Evolutionary conservation across 2,329 filamentous ascomycete species (phyloP).

Genomic region (Exophiala bonariae): DNA sequence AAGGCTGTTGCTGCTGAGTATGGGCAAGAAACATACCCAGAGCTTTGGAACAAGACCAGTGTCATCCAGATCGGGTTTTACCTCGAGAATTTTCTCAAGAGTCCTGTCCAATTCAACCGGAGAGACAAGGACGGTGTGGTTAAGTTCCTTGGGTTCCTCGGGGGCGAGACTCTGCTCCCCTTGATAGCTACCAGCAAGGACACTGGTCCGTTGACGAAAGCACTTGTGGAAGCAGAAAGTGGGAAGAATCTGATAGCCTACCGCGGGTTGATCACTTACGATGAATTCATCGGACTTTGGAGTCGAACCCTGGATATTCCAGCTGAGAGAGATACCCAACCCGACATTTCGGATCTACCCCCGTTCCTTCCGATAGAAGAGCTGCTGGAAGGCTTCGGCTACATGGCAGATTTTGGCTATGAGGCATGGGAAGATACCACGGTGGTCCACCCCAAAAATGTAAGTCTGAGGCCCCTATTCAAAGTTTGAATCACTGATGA

Average conservation of each 20-base stretch:
- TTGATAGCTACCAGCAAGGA: slow-evolving; percentile 42
- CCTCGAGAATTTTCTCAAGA: slow-evolving; percentile 2
- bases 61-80: slow-evolving; percentile 16
- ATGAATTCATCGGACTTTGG: slow-evolving; percentile 38
- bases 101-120: slow-evolving; percentile 1
- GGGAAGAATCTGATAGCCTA: slow-evolving; percentile 48
- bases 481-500: too few species aligned
- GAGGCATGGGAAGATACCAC: slow-evolving; percentile 30
- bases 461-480: slow-evolving; percentile 2
- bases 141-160: slow-evolving; percentile 1
- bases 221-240: slow-evolving; percentile 41
- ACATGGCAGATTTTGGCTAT: slow-evolving; percentile 44
- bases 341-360: slow-evolving; percentile 35
- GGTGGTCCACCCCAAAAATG: slow-evolving; percentile 13
- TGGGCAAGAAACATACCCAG: slow-evolving; percentile 44
- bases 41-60: slow-evolving; percentile 50
- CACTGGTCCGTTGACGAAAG: slow-evolving; percentile 47
- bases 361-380: slow-evolving; percentile 40
- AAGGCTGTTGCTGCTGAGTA: slow-evolving; percentile 54
- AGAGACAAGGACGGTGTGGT: slow-evolving; percentile 14
- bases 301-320: slow-evolving; percentile 37
- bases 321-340: slow-evolving; percentile 32
- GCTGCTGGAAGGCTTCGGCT: slow-evolving; percentile 37
- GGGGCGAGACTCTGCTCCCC: slow-evolving; percentile 33
- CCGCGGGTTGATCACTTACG: slow-evolving; percentile 39